A percentile compares a stretch with the other conserved stretches of the same genome.
Conservation (phyloP, 768 basidiomycete genomes). For the Phylloporus arenicola region DNA sequence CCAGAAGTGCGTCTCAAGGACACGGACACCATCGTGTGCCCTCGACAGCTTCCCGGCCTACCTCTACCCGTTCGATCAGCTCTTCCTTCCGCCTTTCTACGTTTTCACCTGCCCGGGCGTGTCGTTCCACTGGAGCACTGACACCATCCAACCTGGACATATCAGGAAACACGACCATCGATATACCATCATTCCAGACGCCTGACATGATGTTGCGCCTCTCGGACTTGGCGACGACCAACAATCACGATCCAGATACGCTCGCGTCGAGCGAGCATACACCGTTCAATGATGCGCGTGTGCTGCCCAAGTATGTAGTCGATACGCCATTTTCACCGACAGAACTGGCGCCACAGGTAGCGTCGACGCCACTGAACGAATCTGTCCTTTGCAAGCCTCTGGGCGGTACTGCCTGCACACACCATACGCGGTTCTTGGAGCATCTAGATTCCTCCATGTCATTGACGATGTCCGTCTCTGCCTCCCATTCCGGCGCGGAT, state of each 20-base stretch:
- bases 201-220: conserved; percentile 14
- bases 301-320: conserved; percentile 12
- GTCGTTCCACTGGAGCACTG: not conserved
- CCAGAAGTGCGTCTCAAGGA: conserved; percentile 17
- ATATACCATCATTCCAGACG: conserved; percentile 4
- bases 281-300: conserved; percentile 18
- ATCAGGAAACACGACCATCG: not conserved
- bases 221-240: conserved; percentile 10
- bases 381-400: not conserved
- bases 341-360: conserved; percentile 5
- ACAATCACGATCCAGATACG: conserved; percentile 3
- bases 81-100: conserved; percentile 23
- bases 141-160: not conserved
- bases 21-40: conserved; percentile 17
- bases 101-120: conserved; percentile 9
- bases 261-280: conserved; percentile 13
- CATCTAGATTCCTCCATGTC: conserved; percentile 16
- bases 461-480: conserved; percentile 7
- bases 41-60: conserved; percentile 19
- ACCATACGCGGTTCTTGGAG: conserved; percentile 21
- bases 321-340: conserved; percentile 10
- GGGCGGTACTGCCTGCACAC: not conserved
- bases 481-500: conserved; percentile 6
- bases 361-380: conserved; percentile 8
- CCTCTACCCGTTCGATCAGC: conserved; percentile 3